These are phyloP conservation scores for Monosporascus sp. DNA, from an alignment of 2,329 filamentous ascomycete genomes.

Conservation along the genomic window DNA sequence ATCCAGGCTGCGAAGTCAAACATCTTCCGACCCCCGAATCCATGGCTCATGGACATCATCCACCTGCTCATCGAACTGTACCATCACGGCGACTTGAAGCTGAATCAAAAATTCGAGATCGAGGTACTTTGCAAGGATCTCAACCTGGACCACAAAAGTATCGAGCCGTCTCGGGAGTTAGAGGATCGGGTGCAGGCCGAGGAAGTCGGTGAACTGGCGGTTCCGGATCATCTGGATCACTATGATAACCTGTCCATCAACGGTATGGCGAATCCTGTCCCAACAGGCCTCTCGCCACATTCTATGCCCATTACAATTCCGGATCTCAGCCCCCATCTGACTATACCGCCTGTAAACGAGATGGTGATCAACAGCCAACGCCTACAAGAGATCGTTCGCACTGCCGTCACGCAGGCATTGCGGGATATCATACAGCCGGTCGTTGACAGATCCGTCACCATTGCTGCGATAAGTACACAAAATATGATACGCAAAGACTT, in stretches of 20 bases:
- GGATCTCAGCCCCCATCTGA: constrained; percentile 73
- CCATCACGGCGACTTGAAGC: constrained; percentile 84
- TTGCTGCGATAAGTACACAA: constrained; percentile 92
- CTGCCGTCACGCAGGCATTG: constrained; percentile 82
- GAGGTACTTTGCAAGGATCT: constrained; percentile 94
- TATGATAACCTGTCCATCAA: constrained; percentile 82
- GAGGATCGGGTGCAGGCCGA: constrained; percentile 67
- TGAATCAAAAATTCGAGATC: constrained; percentile 98
- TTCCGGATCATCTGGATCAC: constrained; percentile 66
- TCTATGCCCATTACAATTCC: constrained; percentile 76
- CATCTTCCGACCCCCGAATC: constrained; percentile 91
- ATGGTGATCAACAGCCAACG: constrained; percentile 69
- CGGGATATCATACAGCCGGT: constrained; percentile 97
- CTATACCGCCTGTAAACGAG: constrained; percentile 76
- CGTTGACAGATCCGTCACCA: constrained; percentile 94
- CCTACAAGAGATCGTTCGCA: constrained; percentile 72
- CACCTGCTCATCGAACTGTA: constrained; percentile 89
- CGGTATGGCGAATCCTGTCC: constrained; percentile 62
- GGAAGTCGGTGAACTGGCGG: constrained; percentile 54
- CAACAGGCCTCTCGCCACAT: constrained; percentile 70
- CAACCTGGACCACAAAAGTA: constrained; percentile 84
- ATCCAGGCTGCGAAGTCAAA: constrained; percentile 78
- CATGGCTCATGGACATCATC: constrained; percentile 96
- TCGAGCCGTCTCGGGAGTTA: constrained; percentile 83
- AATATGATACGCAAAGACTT: constrained; percentile 97